These are phyloP conservation scores for Penicillium sp. DNA, from an alignment of 2,329 filamentous ascomycete genomes.

Conservation along the genomic window DNA sequence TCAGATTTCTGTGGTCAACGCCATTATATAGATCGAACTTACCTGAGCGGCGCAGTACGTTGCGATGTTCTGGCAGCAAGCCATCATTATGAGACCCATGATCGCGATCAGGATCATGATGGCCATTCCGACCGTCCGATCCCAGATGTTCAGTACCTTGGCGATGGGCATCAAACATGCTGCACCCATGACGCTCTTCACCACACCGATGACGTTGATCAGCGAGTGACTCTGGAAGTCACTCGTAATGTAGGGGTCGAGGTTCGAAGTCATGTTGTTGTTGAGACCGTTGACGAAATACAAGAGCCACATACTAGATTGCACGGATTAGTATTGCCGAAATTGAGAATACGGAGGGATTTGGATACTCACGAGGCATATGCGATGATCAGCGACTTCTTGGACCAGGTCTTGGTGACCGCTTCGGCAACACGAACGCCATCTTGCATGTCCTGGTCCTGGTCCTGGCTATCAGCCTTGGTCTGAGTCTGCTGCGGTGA, in stretches of 20 bases:
- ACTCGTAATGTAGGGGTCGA: constrained; percentile 59
- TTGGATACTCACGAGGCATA: constrained; percentile 43
- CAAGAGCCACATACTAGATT: constrained; percentile 47
- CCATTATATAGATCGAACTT: not conserved
- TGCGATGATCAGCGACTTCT: constrained; percentile 41
- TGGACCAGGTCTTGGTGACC: constrained; percentile 51
- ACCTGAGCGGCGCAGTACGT: constrained; percentile 66
- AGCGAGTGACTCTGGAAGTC: constrained; percentile 59
- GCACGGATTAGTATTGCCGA: too few relatives aligned
- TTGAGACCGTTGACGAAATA: constrained; percentile 50
- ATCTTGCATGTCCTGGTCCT: constrained; percentile 23
- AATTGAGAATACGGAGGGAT: too few relatives aligned
- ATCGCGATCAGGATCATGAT: constrained; percentile 54
- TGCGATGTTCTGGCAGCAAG: constrained; percentile 63
- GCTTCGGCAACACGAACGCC: constrained; percentile 52
- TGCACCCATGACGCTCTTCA: constrained; percentile 61
- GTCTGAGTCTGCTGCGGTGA: too few relatives aligned
- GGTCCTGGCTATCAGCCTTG: not conserved
- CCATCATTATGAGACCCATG: constrained; percentile 65
- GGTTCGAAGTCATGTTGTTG: constrained; percentile 41
- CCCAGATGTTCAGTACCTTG: constrained; percentile 67
- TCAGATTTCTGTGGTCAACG: too few relatives aligned
- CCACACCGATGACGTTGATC: constrained; percentile 57
- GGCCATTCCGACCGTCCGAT: constrained; percentile 61
- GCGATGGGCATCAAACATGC: constrained; percentile 64